phyloP scores from a whole-genome alignment of 495 filamentous ascomycete genomes.

The Hypoxylon cercidicola region DNA sequence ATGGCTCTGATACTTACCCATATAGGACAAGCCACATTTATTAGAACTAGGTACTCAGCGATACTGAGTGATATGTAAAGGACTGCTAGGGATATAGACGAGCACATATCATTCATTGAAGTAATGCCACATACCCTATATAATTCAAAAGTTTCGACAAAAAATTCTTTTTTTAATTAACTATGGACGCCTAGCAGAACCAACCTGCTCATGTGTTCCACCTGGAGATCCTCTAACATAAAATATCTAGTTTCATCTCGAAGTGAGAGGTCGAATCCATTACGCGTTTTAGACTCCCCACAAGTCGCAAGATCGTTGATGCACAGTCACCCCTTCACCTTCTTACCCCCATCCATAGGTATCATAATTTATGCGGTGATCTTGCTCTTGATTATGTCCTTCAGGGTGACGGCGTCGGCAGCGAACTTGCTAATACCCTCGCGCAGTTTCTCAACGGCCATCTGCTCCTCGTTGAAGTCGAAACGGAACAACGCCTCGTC shows the following conservation, averaged over 20 bases:
- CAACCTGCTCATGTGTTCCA: slow-evolving; percentile 22
- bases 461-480: slow-evolving; percentile 99
- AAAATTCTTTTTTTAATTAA: slow-evolving; percentile 17
- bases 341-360: slow-evolving; percentile 2
- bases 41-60: no score
- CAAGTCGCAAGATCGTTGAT: slow-evolving; percentile 16
- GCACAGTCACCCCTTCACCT: neutral
- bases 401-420: slow-evolving; percentile 92
- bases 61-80: no score
- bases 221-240: slow-evolving; percentile 14
- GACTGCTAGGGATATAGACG: no score
- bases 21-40: no score
- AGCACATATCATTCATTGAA: no score
- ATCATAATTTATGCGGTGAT: slow-evolving; percentile 57
- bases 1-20: no score
- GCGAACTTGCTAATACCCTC: slow-evolving; percentile 99
- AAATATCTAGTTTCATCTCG: slow-evolving; percentile 12
- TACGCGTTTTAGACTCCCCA: slow-evolving; percentile 30
- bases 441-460: slow-evolving; percentile 98
- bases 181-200: slow-evolving; percentile 22
- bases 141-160: neutral
- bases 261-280: slow-evolving; percentile 22
- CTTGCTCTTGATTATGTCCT: slow-evolving; percentile 90
- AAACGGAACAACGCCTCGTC: slow-evolving; percentile 94
- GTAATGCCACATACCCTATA: no score